Conservation (phyloP, 805 yeast genomes). For the Zygosaccharomyces rouxii region DNA sequence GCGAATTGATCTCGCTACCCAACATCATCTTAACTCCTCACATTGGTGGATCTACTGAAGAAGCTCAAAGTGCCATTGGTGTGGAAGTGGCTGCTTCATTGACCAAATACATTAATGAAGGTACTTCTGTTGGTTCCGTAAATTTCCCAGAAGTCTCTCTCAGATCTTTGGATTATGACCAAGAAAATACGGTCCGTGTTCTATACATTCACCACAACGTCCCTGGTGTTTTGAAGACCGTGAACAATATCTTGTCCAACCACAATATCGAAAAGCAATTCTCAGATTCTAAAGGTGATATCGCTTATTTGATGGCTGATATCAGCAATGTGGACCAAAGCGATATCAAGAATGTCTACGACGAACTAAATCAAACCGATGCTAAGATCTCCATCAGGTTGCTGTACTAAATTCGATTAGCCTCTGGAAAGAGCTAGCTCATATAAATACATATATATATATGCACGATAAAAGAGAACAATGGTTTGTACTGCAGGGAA, state of each 20-base stretch:
- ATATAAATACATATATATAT: neutral
- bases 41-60: slow-evolving; percentile 98
- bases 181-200: slow-evolving; percentile 85
- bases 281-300: slow-evolving; percentile 93
- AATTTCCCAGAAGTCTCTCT: slow-evolving; percentile 98
- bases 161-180: slow-evolving; percentile 83
- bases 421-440: neutral
- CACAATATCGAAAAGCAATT: slow-evolving; percentile 97
- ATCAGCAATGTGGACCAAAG: slow-evolving; percentile 76
- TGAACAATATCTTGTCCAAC: slow-evolving; percentile 88
- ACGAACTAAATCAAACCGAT: slow-evolving; percentile 82
- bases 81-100: slow-evolving; percentile 86
- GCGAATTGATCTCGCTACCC: slow-evolving; percentile 75
- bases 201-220: slow-evolving; percentile 95
- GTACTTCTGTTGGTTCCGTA: slow-evolving; percentile 90
- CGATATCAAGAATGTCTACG: slow-evolving; percentile 80
- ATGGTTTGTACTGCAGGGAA: too few species aligned
- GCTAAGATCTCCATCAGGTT: slow-evolving; percentile 88
- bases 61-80: slow-evolving; percentile 97
- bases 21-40: slow-evolving; percentile 94
- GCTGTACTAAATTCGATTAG: slow-evolving; percentile 50
- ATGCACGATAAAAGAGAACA: neutral
- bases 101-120: slow-evolving; percentile 91
- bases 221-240: slow-evolving; percentile 97
- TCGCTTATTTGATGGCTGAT: slow-evolving; percentile 98